phyloP scores from a whole-genome alignment of 768 basidiomycete species.

The Brasilioporus rufonigricans region DNA sequence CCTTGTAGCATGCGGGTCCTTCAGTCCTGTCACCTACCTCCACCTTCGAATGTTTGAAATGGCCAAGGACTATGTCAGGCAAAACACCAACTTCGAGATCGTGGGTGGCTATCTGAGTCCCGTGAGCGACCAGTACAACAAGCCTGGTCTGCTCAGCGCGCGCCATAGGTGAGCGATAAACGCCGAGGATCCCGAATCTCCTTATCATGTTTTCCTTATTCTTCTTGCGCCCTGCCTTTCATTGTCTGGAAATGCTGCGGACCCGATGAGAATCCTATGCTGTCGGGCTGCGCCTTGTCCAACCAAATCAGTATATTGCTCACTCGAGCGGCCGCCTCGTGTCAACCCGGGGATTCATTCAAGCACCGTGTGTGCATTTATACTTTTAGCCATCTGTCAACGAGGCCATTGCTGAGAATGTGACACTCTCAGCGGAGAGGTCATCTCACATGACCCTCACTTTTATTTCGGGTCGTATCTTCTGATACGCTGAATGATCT shows the following conservation, averaged over 20 bases:
- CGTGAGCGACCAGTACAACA: slow-evolving; percentile 95
- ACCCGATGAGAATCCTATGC: slow-evolving; percentile 4
- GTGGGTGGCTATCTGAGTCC: slow-evolving; percentile 96
- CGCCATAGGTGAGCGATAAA: slow-evolving; percentile 70
- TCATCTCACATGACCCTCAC: slow-evolving; percentile 7
- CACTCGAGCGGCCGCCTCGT: slow-evolving; percentile 19
- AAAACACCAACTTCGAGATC: slow-evolving; percentile 91
- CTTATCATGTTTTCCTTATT: background rate
- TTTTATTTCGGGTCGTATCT: slow-evolving; percentile 9
- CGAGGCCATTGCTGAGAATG: slow-evolving; percentile 5
- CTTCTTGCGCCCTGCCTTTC: background rate
- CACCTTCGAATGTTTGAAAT: slow-evolving; percentile 99
- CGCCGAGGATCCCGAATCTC: background rate
- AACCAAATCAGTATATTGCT: slow-evolving; percentile 7
- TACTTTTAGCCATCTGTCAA: slow-evolving; percentile 1
- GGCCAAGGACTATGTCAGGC: slow-evolving; percentile 94
- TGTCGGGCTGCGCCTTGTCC: background rate
- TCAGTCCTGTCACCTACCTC: slow-evolving; percentile 97
- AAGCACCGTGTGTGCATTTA: background rate
- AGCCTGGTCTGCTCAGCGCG: slow-evolving; percentile 87
- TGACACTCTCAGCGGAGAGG: slow-evolving; percentile 4
- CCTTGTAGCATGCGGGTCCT: slow-evolving; percentile 95
- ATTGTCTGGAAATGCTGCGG: background rate
- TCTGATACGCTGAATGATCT: slow-evolving; percentile 10
- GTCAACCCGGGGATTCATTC: slow-evolving; percentile 6